Conservation (phyloP, 164 flowering plant genomes). For the Malania oleifera region DNA sequence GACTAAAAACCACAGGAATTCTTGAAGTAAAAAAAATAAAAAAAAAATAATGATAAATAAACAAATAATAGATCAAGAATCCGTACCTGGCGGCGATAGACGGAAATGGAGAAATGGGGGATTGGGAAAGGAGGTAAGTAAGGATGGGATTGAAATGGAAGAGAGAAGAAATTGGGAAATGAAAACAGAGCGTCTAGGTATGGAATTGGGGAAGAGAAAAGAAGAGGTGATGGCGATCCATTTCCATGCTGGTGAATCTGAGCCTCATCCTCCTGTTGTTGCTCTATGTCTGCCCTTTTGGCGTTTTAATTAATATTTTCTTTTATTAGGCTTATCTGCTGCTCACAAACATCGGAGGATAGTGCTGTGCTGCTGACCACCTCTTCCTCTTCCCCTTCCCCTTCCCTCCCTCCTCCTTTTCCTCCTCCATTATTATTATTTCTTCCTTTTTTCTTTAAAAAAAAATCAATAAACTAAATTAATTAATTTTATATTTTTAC, state of each 20-base stretch:
- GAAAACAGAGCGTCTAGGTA: no score
- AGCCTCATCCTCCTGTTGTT: neutral
- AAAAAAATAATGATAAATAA: no score
- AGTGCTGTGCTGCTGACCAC: slow-evolving; percentile 30
- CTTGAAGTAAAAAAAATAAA: no score
- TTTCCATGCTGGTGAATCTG: neutral
- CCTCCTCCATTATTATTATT: no score
- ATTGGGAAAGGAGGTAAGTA: no score
- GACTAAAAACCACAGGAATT: no score
- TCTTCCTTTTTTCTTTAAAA: neutral
- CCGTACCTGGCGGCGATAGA: neutral
- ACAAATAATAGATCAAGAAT: neutral
- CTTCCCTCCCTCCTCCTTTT: neutral
- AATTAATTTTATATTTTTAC: no score
- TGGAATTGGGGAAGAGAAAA: no score
- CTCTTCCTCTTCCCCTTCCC: slow-evolving; percentile 1
- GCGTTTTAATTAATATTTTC: neutral
- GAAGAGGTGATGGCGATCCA: neutral
- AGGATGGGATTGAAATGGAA: neutral
- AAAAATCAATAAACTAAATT: no score
- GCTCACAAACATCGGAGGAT: slow-evolving; percentile 26
- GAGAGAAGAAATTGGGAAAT: no score
- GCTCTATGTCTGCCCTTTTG: neutral
- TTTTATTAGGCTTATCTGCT: slow-evolving; percentile 9
- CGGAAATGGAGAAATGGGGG: neutral